Evolutionary conservation across 345 rosid species (phyloP), one percentile per base, ranked within the genome.

Genomic region (Boechera stricta): DNA sequence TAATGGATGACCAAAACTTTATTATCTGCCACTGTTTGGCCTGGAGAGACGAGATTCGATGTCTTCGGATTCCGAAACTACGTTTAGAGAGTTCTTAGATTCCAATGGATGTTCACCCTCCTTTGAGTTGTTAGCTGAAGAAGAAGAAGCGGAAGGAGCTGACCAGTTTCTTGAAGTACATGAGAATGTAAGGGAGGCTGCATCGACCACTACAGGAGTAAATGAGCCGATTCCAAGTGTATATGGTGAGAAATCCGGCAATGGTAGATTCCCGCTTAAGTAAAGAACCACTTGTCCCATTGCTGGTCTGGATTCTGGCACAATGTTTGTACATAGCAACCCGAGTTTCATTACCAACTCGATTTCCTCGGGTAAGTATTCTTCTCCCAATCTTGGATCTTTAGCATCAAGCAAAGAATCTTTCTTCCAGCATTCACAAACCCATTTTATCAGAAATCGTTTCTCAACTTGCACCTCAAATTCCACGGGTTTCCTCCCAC

Each of bases 401-500:
- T 44, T 73, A 6, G 78, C 82, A 58, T 62, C 76, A 8, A 79
- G 78, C 38, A 84, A 74, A 12, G 35, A 60, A 38, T 76, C 87
- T 38, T 62, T 81, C 62, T 64, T 67, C 85, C 85, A 82, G 55
- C 73, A 81, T 4, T 65, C 80, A 11, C 62, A 49, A 57, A 82
- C 85, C 83, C 85, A 73, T 5, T 80, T 85, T 60, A 83, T 72
- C 54, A 87, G 24, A 70, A 24, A 45, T 2, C 65, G 67, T 64
- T 82, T 81, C 69, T 78, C 82, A 5, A 33, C 48, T 9, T 38
- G 5, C 38, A 24, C 29, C 26, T 11, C 49, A 2, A 71, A 48
- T 29, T 84, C 87, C 16, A 86, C 63, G 2, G 87, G 89, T 39
- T 73, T 84, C 77, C 84, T 82, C 16, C 89, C 87, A 15, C 86